Base-by-base conservation (phyloP, 495 filamentous ascomycete genomes). In the Wilcoxina mikolae region DNA sequence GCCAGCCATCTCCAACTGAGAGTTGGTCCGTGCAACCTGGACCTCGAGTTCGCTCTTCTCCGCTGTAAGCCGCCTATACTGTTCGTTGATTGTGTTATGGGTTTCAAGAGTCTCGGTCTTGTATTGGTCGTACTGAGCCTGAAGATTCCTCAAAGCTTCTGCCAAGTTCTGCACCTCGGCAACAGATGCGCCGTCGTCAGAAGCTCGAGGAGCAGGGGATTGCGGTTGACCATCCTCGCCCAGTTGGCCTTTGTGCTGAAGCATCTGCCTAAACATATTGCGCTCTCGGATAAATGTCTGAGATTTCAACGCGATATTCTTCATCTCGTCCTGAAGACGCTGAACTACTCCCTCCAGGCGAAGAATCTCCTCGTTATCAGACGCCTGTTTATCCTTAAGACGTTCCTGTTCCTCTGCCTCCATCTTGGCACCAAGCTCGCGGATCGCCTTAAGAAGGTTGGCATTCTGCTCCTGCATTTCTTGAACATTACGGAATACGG, bases 231-330 rank as follows among this genome's bases (percentile, higher is more conserved):
- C 56, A 23, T 38, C 49, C 24, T 52, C 17, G 31, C 58, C 47
- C 23, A 56, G 27, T 27, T 50, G 27, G 44, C 65, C 58, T 55
- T 79, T 75, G 54, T 83, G 77, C 55, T 86, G 80, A 12, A 95
- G 77, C 79, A 95, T 91, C 38, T 87, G 85, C 26, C 87, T 79
- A 80, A 94, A 95, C 76, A 94, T 95, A 61, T 99, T 89, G 29
- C 91, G 79, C 70, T 99, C 91, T 64, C 85, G 85, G 46, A 90
- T 84, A 59, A 94, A 94, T 68, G 87, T 94, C 72, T 95, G 82
- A 27, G 85, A 83, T 57, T 62, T 63, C 10, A 83, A 78, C 3
- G 82, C 74, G 45, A 91, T 77, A 28, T 82, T 81, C 56, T 83
- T 76, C 29, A 95, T 74, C 61, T 95, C 90, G 29, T 79, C 78